phyloP scores from a whole-genome alignment of 768 basidiomycete genomes.

The Crassisporium funariophilum region DNA sequence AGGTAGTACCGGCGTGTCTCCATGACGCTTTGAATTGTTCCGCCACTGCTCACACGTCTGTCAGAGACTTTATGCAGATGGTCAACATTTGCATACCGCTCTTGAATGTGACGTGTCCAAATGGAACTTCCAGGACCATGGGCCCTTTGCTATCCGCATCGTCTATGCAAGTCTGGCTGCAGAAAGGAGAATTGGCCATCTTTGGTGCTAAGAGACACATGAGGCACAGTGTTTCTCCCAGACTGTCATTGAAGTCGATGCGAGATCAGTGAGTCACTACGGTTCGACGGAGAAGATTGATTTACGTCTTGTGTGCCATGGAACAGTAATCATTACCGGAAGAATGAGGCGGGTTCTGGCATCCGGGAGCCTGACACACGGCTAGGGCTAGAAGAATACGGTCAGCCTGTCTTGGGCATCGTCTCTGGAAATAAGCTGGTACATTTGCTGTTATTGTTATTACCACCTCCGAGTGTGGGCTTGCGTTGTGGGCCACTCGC shows the following conservation, averaged over 20 bases:
- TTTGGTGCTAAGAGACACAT: constrained; percentile 62
- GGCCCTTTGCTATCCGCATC: constrained; percentile 58
- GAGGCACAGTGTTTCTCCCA: constrained; percentile 55
- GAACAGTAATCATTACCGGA: constrained; percentile 56
- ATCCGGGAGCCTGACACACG: constrained; percentile 54
- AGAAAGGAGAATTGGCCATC: constrained; percentile 61
- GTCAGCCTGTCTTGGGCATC: constrained; percentile 2
- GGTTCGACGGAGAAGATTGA: constrained; percentile 4
- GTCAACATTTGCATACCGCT: no score
- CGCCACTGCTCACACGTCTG: constrained; percentile 43
- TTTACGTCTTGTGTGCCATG: constrained; percentile 53
- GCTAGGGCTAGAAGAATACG: constrained; percentile 27
- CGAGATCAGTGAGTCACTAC: neutral
- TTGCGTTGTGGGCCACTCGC: constrained; percentile 35
- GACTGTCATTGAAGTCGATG: constrained; percentile 23
- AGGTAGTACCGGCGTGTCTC: constrained; percentile 56
- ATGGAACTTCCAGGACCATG: constrained; percentile 59
- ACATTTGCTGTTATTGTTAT: constrained; percentile 17
- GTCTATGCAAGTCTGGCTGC: constrained; percentile 54
- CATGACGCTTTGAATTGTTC: constrained; percentile 73
- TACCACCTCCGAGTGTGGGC: constrained; percentile 20
- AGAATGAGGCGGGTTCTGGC: constrained; percentile 44
- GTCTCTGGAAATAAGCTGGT: constrained; percentile 12
- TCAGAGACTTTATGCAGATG: no score
- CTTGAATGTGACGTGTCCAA: constrained; percentile 61